Conservation (phyloP, 139 green algal genomes). For the Volvox reticuliferus region DNA sequence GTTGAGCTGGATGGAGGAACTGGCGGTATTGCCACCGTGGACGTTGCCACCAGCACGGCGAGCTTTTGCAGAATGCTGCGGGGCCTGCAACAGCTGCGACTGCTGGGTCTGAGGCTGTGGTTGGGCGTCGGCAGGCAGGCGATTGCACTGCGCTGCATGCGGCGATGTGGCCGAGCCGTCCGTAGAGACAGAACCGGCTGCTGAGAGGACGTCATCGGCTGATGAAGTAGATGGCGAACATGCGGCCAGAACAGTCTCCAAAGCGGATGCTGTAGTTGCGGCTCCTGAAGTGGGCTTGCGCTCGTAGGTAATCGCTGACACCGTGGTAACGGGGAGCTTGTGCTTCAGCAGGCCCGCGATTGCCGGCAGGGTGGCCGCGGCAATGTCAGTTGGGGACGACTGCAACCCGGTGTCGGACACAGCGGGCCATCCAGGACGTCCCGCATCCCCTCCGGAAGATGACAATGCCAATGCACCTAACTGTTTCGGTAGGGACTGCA, state of each 20-base stretch:
- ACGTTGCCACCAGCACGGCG: not conserved
- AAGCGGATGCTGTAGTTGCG: too few relatives aligned
- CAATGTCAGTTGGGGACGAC: not conserved
- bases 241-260: not conserved
- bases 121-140: not conserved
- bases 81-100: not conserved
- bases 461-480: not conserved
- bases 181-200: not conserved
- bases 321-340: not conserved
- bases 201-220: not conserved
- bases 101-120: not conserved
- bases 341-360: slow-evolving; percentile 23
- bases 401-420: not conserved
- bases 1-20: slow-evolving; percentile 53
- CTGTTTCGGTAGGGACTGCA: slow-evolving; percentile 27
- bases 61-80: not conserved
- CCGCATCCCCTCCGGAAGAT: not conserved
- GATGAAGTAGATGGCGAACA: not conserved
- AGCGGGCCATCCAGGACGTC: not conserved
- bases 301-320: not conserved
- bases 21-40: not conserved
- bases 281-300: not conserved
- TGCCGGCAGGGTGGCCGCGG: slow-evolving; percentile 27
- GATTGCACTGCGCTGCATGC: not conserved
- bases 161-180: not conserved